Conservation (phyloP, 495 filamentous ascomycete species). For the Evernia prunastri region DNA sequence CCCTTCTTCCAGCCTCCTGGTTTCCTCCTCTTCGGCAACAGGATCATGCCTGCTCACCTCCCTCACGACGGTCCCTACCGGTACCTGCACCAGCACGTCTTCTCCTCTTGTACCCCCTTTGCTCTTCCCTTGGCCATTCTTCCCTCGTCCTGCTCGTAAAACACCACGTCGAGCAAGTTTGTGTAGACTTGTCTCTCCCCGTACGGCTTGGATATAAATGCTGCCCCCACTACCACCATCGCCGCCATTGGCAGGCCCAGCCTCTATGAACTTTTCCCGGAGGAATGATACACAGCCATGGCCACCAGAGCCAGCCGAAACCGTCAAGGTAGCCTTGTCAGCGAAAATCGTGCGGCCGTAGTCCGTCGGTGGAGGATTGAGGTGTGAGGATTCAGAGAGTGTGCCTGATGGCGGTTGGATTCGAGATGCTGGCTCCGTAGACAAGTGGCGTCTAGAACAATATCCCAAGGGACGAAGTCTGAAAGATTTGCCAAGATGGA, state of each 20-base stretch:
- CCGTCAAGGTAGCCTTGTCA: conserved; percentile 70
- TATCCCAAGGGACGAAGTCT: conserved; percentile 21
- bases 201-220: conserved; percentile 89
- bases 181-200: conserved; percentile 83
- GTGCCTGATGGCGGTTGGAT: conserved; percentile 25
- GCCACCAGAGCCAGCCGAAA: conserved; percentile 74
- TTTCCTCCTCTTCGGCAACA: conserved; percentile 53
- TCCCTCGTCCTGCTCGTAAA: conserved; percentile 71
- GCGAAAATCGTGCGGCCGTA: conserved; percentile 77
- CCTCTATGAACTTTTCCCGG: conserved; percentile 76
- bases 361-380: conserved; percentile 74
- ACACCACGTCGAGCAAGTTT: conserved; percentile 75
- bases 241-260: conserved; percentile 94
- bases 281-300: conserved; percentile 91
- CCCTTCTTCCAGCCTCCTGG: conserved; percentile 29
- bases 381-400: conserved; percentile 45
- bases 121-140: conserved; percentile 77
- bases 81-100: conserved; percentile 82
- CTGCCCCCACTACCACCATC: conserved; percentile 89
- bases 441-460: conserved; percentile 29
- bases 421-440: conserved; percentile 28
- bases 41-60: conserved; percentile 77
- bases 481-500: conserved; percentile 31
- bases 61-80: conserved; percentile 83
- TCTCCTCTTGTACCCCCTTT: conserved; percentile 74